A percentile compares a stretch with the other conserved stretches of the same genome.
These are phyloP conservation scores for Sugiyamaella japonica DNA, from an alignment of 1,139 yeast species.

Conservation along the genomic window DNA sequence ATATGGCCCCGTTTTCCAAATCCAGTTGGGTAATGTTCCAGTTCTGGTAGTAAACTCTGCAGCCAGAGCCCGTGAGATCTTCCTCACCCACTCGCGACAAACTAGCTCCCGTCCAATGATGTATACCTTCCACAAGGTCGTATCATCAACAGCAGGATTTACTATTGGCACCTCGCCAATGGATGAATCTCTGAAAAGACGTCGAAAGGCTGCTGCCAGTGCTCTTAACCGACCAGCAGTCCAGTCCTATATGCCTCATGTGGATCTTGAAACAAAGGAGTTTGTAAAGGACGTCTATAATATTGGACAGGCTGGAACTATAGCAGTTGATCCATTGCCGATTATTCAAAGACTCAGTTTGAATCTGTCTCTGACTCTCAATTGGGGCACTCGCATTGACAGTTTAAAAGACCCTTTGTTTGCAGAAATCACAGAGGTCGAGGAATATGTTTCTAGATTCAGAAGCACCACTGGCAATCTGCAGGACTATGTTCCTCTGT, in stretches of 20 bases:
- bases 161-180: conserved; percentile 78
- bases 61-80: conserved; percentile 52
- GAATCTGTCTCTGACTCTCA: conserved; percentile 54
- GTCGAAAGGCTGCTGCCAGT: conserved; percentile 56
- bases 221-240: conserved; percentile 47
- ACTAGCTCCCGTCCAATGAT: conserved; percentile 65
- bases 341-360: conserved; percentile 54
- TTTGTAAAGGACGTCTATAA: conserved; percentile 25
- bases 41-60: conserved; percentile 66
- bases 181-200: conserved; percentile 51
- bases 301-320: conserved; percentile 21
- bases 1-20: conserved; percentile 57
- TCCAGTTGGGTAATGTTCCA: conserved; percentile 56
- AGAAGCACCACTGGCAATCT: conserved; percentile 64
- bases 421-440: conserved; percentile 60
- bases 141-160: conserved; percentile 55
- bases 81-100: conserved; percentile 53
- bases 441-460: conserved; percentile 58
- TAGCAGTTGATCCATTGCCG: conserved; percentile 46
- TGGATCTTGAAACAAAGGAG: conserved; percentile 47
- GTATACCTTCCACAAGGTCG: conserved; percentile 65
- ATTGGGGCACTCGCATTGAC: conserved; percentile 62
- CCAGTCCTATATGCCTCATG: conserved; percentile 39
- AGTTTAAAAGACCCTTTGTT: conserved; percentile 46
- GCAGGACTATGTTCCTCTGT: conserved; percentile 60